Conservation (phyloP, 306 rosid species). For the Geum urbanum region DNA sequence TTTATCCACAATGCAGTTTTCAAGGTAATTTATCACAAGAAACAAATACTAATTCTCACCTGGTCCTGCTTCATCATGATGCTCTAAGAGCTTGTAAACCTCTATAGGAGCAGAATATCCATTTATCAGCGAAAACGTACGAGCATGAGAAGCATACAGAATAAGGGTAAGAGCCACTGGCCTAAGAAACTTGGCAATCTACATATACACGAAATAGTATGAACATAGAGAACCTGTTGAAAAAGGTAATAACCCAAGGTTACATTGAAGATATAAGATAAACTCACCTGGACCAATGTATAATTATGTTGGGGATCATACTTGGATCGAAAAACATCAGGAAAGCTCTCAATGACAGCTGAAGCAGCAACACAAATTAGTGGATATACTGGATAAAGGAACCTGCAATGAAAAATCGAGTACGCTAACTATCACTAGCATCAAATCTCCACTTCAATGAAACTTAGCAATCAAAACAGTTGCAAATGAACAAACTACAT, state of each 20-base stretch:
- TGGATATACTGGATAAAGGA: slow-evolving; percentile 95
- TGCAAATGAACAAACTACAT: not conserved
- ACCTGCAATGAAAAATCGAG: slow-evolving; percentile 46
- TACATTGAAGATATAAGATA: not conserved
- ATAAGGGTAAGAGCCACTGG: slow-evolving; percentile 77
- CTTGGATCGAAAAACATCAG: slow-evolving; percentile 70
- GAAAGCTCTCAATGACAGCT: slow-evolving; percentile 93
- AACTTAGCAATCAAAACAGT: not conserved
- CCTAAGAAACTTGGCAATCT: slow-evolving; percentile 75
- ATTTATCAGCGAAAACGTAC: slow-evolving; percentile 86
- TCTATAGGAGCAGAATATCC: slow-evolving; percentile 94
- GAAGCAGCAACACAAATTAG: slow-evolving; percentile 95
- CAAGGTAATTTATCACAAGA: not conserved
- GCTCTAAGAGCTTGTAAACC: slow-evolving; percentile 82
- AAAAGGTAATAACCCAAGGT: slow-evolving; percentile 12
- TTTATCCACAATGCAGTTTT: not conserved
- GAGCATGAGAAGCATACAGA: slow-evolving; percentile 81
- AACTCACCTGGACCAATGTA: slow-evolving; percentile 51
- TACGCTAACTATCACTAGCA: slow-evolving; percentile 8
- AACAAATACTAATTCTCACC: slow-evolving; percentile 42
- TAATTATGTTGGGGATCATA: slow-evolving; percentile 45
- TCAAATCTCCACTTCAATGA: not conserved
- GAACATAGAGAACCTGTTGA: not conserved
- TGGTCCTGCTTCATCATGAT: slow-evolving; percentile 60
- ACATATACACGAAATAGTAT: slow-evolving; percentile 24